Conservation (phyloP, 2,329 filamentous ascomycete species). For the Colletotrichum zoysiae region DNA sequence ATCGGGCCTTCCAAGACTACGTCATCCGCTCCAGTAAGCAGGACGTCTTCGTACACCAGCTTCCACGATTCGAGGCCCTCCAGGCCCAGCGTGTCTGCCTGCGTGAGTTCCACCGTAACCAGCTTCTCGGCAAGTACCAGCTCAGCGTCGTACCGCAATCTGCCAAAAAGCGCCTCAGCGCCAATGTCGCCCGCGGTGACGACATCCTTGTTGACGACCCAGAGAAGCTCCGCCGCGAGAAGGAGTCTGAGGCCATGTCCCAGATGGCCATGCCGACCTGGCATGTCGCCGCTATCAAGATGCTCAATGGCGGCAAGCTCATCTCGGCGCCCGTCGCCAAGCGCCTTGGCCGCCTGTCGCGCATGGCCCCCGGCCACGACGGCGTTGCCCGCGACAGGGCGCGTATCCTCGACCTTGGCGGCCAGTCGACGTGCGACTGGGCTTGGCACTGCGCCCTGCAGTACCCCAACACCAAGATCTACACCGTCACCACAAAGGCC, state of each 20-base stretch:
- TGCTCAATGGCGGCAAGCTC: constrained; percentile 73
- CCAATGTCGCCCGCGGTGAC: constrained; percentile 80
- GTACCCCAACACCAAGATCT: constrained; percentile 87
- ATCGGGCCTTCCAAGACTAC: constrained; percentile 85
- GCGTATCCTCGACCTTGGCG: constrained; percentile 87
- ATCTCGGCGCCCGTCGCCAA: constrained; percentile 74
- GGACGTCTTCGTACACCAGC: constrained; percentile 88
- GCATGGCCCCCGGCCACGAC: constrained; percentile 58
- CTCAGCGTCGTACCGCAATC: constrained; percentile 77
- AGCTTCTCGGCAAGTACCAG: constrained; percentile 87
- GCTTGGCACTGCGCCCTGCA: constrained; percentile 92
- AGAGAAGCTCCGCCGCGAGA: constrained; percentile 75
- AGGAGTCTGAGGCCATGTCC: constrained; percentile 82
- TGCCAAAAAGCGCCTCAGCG: constrained; percentile 78
- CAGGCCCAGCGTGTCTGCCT: constrained; percentile 85
- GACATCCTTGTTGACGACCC: constrained; percentile 73
- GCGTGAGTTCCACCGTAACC: constrained; percentile 78
- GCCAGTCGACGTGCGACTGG: constrained; percentile 90
- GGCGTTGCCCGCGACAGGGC: constrained; percentile 65
- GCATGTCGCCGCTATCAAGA: constrained; percentile 72
- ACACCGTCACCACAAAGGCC: constrained; percentile 84
- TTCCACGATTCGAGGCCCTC: constrained; percentile 87
- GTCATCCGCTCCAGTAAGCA: constrained; percentile 72
- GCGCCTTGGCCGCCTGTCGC: constrained; percentile 68
- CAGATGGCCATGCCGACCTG: constrained; percentile 75